Conservation (phyloP, 1,284 basidiomycete species). For the Ustilago shanxiensis region DNA sequence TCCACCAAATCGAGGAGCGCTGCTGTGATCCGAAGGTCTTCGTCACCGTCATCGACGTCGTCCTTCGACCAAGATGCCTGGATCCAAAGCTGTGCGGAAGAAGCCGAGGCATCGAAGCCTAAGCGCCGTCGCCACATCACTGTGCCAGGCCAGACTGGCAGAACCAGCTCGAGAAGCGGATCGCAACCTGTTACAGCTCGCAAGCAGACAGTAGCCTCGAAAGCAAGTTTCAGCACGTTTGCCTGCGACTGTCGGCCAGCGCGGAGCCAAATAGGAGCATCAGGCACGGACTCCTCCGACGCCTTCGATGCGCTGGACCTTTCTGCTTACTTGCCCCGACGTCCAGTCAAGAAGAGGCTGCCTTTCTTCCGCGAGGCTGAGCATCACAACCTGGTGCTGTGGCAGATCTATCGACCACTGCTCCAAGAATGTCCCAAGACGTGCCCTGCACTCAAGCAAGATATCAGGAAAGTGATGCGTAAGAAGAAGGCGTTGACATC, state of each 20-base stretch:
- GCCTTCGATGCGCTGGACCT: slow-evolving; percentile 4
- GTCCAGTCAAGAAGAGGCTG: slow-evolving; percentile 18
- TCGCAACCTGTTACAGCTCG: slow-evolving; percentile 1
- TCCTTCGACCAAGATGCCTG: slow-evolving; percentile 41
- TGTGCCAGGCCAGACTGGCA: not conserved
- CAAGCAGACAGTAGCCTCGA: slow-evolving; percentile 25
- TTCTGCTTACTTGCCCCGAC: slow-evolving; percentile 21
- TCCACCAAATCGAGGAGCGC: slow-evolving; percentile 20
- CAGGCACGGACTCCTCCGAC: not conserved
- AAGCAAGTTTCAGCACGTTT: slow-evolving; percentile 21
- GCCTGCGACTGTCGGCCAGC: not conserved
- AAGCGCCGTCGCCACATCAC: slow-evolving; percentile 7
- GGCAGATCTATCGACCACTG: slow-evolving; percentile 54
- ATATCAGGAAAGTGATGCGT: slow-evolving; percentile 22
- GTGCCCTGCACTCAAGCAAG: slow-evolving; percentile 18
- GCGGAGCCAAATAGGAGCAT: not conserved
- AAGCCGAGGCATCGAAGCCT: slow-evolving; percentile 22
- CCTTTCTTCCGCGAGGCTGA: slow-evolving; percentile 45
- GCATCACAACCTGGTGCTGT: slow-evolving; percentile 43
- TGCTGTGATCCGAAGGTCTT: not conserved
- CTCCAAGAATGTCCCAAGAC: slow-evolving; percentile 33
- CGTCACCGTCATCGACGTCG: not conserved
- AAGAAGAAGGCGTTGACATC: slow-evolving; percentile 37
- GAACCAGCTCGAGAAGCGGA: slow-evolving; percentile 11
- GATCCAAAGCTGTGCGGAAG: slow-evolving; percentile 49